Conservation (phyloP, 1,284 basidiomycete species). For the Kwoniella shivajii region DNA sequence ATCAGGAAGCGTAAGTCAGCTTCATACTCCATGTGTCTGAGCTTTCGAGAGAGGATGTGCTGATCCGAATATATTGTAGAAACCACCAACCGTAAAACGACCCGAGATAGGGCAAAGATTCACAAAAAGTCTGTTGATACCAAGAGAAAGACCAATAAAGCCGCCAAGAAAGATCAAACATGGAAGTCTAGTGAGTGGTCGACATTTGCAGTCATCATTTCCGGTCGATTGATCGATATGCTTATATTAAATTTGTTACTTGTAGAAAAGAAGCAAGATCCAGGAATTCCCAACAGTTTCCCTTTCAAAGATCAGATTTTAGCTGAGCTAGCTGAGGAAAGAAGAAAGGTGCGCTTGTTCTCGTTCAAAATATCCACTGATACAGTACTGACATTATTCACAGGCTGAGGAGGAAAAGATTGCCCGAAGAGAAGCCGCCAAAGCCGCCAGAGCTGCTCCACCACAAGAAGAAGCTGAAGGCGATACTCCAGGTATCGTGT, state of each 20-base stretch:
- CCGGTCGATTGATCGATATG: neutral
- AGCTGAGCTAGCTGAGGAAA: conserved; percentile 81
- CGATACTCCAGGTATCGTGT: conserved; percentile 45
- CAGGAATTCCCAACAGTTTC: conserved; percentile 95
- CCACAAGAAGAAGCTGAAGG: conserved; percentile 51
- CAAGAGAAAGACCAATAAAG: conserved; percentile 74
- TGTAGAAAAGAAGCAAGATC: conserved; percentile 77
- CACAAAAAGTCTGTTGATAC: conserved; percentile 78
- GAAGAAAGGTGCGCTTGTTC: conserved; percentile 67
- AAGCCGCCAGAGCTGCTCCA: conserved; percentile 33
- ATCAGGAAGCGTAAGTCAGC: conserved; percentile 70
- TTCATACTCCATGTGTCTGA: neutral
- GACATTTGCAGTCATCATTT: neutral
- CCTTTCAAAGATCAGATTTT: conserved; percentile 97
- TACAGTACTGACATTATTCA: conserved; percentile 1
- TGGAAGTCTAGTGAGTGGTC: conserved; percentile 84
- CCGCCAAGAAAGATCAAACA: conserved; percentile 77
- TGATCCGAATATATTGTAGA: conserved; percentile 59
- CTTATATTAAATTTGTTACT: neutral
- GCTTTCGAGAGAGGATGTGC: too few species aligned
- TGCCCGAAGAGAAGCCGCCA: conserved; percentile 58
- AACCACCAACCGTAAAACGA: conserved; percentile 77
- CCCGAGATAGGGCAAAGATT: conserved; percentile 73
- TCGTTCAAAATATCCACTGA: neutral
- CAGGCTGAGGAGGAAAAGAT: conserved; percentile 37